phyloP scores from a whole-genome alignment of 768 basidiomycete species.

The Rubroboletus satanas region DNA sequence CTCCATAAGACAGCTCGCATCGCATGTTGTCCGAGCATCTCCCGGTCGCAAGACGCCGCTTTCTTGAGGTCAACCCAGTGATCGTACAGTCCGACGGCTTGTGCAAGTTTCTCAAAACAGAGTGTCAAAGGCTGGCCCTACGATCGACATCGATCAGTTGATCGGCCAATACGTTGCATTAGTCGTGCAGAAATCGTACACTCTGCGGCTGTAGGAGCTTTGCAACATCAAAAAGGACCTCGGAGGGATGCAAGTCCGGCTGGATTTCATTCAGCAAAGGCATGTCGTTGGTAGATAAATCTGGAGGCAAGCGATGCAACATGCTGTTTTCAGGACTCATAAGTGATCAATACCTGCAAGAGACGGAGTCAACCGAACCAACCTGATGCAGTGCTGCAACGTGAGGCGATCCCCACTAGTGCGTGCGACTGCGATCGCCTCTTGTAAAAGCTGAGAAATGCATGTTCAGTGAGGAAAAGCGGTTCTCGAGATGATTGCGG shows the following conservation, averaged over 20 bases:
- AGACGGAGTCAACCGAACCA: slow-evolving; percentile 24
- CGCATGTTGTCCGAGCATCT: slow-evolving; percentile 70
- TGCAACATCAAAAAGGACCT: slow-evolving; percentile 71
- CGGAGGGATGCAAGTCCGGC: slow-evolving; percentile 68
- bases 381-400: slow-evolving; percentile 78
- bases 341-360: slow-evolving; percentile 11
- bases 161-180: not conserved
- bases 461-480: not conserved
- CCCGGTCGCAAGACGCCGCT: slow-evolving; percentile 45
- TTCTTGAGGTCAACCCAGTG: slow-evolving; percentile 62
- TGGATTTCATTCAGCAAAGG: slow-evolving; percentile 69
- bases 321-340: slow-evolving; percentile 42
- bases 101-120: slow-evolving; percentile 63
- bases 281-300: slow-evolving; percentile 33
- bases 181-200: slow-evolving; percentile 35
- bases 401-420: slow-evolving; percentile 67
- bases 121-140: slow-evolving; percentile 70
- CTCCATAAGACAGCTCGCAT: slow-evolving; percentile 74
- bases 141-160: slow-evolving; percentile 8
- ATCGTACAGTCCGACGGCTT: slow-evolving; percentile 67
- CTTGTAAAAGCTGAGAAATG: slow-evolving; percentile 54
- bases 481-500: slow-evolving; percentile 3
- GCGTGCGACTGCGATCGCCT: slow-evolving; percentile 76
- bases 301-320: slow-evolving; percentile 64
- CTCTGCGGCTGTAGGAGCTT: slow-evolving; percentile 69